Evolutionary conservation across 225 moss, liverwort and hornwort genomes (phyloP).

Genomic region (Physcomitrellopsis africana): DNA sequence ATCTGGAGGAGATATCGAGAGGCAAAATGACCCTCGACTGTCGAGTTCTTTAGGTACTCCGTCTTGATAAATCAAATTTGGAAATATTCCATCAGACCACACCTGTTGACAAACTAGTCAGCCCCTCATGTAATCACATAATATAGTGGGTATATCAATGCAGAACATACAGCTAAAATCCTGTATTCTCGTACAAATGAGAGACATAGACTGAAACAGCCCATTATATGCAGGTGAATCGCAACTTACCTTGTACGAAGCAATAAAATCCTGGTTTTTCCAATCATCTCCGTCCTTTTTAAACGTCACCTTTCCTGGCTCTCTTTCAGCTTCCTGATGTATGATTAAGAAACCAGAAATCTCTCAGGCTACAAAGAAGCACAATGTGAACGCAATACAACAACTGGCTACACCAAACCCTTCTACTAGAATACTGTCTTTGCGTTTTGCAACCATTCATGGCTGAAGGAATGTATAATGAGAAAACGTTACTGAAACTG

Average conservation of each 20-base stretch:
- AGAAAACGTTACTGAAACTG: not conserved
- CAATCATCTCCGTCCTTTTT: conserved; percentile 44
- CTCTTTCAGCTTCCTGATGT: conserved; percentile 58
- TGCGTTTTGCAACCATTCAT: conserved; percentile 12
- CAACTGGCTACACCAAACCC: not conserved
- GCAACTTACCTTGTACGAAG: conserved; percentile 58
- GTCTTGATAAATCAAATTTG: conserved; percentile 72
- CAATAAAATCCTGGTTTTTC: conserved; percentile 65
- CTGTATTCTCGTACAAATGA: conserved; percentile 6
- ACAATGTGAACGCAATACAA: not conserved
- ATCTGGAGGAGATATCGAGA: conserved; percentile 78
- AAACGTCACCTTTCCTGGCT: conserved; percentile 54
- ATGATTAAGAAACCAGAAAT: not conserved
- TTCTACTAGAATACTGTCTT: not conserved
- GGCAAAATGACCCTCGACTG: conserved; percentile 73
- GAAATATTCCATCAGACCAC: conserved; percentile 74
- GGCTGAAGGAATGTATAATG: not conserved
- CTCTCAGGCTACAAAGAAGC: conserved; percentile 17
- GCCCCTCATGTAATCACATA: conserved; percentile 4
- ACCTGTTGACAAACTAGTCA: conserved; percentile 53
- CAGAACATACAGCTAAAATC: not conserved
- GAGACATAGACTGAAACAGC: not conserved
- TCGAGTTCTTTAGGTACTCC: conserved; percentile 53
- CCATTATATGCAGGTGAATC: not conserved
- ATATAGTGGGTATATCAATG: not conserved